Conservation (phyloP, 208 protist species). For the Phytomonas francai region DNA sequence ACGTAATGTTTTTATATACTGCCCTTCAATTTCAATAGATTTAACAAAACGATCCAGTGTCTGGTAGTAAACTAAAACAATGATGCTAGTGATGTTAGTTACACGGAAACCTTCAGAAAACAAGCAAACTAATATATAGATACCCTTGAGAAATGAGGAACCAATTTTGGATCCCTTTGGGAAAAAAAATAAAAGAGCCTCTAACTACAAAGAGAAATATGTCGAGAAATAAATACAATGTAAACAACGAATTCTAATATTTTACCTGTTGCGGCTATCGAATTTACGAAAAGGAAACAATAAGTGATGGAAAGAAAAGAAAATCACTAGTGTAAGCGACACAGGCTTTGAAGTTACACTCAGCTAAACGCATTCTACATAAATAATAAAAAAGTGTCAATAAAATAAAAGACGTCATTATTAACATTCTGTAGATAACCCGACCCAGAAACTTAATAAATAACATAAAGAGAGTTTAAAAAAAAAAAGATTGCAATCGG, state of each 20-base stretch:
- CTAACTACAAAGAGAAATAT: slow-evolving; percentile 1
- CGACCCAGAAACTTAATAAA: not conserved
- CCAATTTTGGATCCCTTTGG: not conserved
- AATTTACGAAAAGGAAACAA: not conserved
- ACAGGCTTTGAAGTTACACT: not conserved
- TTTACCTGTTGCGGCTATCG: not conserved
- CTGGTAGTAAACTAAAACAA: not conserved
- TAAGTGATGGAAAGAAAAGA: not conserved
- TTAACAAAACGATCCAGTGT: not conserved
- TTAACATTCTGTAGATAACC: not conserved
- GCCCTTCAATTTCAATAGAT: not conserved
- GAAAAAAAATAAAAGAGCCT: slow-evolving; percentile 11
- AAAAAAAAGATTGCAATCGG: not conserved
- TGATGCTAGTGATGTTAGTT: not conserved
- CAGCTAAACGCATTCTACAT: not conserved
- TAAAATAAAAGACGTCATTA: not conserved
- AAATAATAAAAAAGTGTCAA: not conserved
- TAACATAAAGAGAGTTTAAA: not conserved
- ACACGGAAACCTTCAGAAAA: not conserved
- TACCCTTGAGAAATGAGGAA: not conserved
- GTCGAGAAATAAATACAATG: not conserved
- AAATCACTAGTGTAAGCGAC: not conserved
- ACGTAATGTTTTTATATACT: not conserved
- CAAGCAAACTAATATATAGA: slow-evolving; percentile 2
- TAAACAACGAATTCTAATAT: slow-evolving; percentile 4